Base-by-base conservation (phyloP, 225 moss, liverwort and hornwort genomes). In the Marchantia polymorpha region DNA sequence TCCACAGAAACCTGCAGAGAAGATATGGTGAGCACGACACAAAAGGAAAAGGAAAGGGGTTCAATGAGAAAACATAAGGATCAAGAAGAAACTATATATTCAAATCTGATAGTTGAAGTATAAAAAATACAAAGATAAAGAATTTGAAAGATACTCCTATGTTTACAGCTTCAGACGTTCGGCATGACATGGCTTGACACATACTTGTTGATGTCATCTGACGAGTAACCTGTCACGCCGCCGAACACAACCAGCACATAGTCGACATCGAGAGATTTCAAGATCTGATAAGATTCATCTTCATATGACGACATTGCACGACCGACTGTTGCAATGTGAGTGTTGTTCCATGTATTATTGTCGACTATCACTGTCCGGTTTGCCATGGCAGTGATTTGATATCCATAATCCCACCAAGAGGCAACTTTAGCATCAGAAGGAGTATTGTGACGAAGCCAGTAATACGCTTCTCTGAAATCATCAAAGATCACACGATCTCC, bases 331-430 rank as follows among this genome's bases (percentile, higher is more conserved):
- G 99, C 99, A 74, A 99, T 99, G 68, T 99, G 99, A 55, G 99
- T 99, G 78, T 99, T 99, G 52, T 99, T 99, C 99, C 99, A 99
- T 10, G 99, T 99, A 20, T 99, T 99, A 46, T 99, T 99, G 83
- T 99, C 99, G 16, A 99, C 99, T 52, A 99, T 99, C 31, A 95
- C 95, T 67, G 99, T 99, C 76, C 99, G 89, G 72, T 99, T 99
- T 69, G 87, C 95, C 99, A 99, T 99, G 25, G 99, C 95, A 69
- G 95, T 80, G 49, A 95, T 95, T 81, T 99, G 99, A 78, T 99
- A 99, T 69, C 99, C 99, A 76, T 99, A 99, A 80, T 99, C 99
- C 99, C 99, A 99, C 99, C 99, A 99, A 2, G 99, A 99, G 83
- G 95, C 95, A 53, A 99, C 90, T 86, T 95, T 99, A 68, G 95